phyloP scores from a whole-genome alignment of 257 asterid species.

The Solanum paucissectum region DNA sequence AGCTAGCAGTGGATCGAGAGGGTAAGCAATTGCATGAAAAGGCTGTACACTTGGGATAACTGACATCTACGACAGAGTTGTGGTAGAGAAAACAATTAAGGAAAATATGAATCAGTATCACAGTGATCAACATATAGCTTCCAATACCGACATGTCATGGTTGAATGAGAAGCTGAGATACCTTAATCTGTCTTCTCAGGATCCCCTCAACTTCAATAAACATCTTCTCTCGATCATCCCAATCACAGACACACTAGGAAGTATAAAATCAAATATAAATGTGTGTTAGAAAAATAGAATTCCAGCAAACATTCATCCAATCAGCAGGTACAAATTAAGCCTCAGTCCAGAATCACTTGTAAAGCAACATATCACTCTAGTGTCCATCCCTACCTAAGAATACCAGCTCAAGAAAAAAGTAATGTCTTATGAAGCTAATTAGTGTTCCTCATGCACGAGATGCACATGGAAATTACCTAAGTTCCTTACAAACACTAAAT shows the following conservation, averaged over 20 bases:
- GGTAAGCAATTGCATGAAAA: slow-evolving; percentile 98
- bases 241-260: slow-evolving; percentile 84
- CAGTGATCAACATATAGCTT: background rate
- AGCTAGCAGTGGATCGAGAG: slow-evolving; percentile 92
- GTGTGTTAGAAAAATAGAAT: background rate
- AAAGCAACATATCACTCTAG: background rate
- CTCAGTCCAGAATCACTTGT: background rate
- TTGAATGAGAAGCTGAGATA: slow-evolving; percentile 9
- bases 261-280: background rate
- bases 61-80: slow-evolving; percentile 44
- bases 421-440: background rate
- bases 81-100: background rate
- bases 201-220: slow-evolving; percentile 89
- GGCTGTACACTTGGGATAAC: slow-evolving; percentile 99
- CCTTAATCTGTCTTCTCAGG: slow-evolving; percentile 95
- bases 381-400: background rate
- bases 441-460: background rate
- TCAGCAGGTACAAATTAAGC: background rate
- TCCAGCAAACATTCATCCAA: background rate
- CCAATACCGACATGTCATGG: background rate
- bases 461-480: background rate
- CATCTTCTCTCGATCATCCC: slow-evolving; percentile 96
- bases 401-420: background rate
- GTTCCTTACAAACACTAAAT: background rate
- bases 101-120: background rate